Evolutionary conservation across 2,329 filamentous ascomycete genomes (phyloP).

Genomic region (Paraphoma chrysanthemicola): DNA sequence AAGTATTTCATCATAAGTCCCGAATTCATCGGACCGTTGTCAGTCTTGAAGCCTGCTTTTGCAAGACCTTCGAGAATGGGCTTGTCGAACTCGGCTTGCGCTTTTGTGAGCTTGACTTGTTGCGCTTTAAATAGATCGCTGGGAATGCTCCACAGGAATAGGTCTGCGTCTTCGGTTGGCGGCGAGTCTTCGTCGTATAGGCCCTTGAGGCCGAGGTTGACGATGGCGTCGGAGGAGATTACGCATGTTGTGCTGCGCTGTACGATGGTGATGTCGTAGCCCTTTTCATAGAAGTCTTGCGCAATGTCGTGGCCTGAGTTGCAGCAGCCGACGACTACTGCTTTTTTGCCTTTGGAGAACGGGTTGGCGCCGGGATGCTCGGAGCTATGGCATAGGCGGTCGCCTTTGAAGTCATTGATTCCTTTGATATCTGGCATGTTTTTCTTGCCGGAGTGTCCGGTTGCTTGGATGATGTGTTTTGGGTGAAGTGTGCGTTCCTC

Average conservation of each 20-base stretch:
- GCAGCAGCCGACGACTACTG: constrained; percentile 56
- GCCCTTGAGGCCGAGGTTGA: constrained; percentile 37
- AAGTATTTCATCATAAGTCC: constrained; percentile 50
- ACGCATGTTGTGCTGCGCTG: constrained; percentile 54
- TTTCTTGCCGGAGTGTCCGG: constrained; percentile 41
- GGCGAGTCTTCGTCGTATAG: constrained; percentile 37
- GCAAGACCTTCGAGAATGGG: constrained; percentile 52
- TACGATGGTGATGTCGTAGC: constrained; percentile 54
- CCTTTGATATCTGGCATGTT: constrained; percentile 39
- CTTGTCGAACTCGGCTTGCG: constrained; percentile 40
- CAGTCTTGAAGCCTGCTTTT: constrained; percentile 51
- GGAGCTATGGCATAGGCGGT: constrained; percentile 39
- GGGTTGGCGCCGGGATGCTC: constrained; percentile 41
- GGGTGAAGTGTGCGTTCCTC: constrained; percentile 36
- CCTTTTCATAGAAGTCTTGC: constrained; percentile 55
- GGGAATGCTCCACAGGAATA: constrained; percentile 44
- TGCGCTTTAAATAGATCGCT: constrained; percentile 40
- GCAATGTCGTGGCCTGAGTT: constrained; percentile 60
- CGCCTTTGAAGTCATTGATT: constrained; percentile 48
- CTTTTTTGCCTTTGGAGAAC: constrained; percentile 49
- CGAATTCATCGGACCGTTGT: constrained; percentile 35
- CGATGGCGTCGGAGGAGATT: constrained; percentile 34
- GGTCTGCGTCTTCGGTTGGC: constrained; percentile 36
- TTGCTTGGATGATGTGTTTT: constrained; percentile 39
- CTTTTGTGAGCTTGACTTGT: constrained; percentile 32